phyloP scores from a whole-genome alignment of 1,139 yeast genomes.

The Waltiozyma sp. region DNA sequence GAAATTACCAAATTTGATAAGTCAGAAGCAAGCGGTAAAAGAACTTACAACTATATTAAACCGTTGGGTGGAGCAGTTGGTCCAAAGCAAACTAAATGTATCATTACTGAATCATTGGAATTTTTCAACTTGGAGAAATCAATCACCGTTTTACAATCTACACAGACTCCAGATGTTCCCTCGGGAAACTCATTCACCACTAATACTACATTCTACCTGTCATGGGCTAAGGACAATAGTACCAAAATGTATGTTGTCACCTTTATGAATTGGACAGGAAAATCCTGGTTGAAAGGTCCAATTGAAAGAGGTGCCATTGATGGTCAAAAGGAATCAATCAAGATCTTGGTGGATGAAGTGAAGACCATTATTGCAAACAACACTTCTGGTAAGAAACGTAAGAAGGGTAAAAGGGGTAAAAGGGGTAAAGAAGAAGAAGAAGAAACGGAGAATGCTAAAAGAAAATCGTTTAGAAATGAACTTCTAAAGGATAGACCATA shows the following conservation, averaged over 20 bases:
- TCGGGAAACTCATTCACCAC: conserved; percentile 78
- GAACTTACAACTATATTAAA: conserved; percentile 65
- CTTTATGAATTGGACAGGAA: conserved; percentile 82
- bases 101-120: conserved; percentile 61
- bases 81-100: conserved; percentile 87
- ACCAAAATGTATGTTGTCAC: conserved; percentile 59
- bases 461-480: neutral
- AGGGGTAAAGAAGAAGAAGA: conserved; percentile 4
- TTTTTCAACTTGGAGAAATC: conserved; percentile 47
- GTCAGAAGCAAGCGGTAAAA: conserved; percentile 23
- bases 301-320: conserved; percentile 87
- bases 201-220: conserved; percentile 51
- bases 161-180: conserved; percentile 91
- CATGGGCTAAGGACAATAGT: conserved; percentile 68
- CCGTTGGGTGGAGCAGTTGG: conserved; percentile 82
- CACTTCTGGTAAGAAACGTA: conserved; percentile 20
- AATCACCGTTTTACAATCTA: conserved; percentile 52
- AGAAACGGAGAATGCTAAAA: neutral
- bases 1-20: conserved; percentile 40
- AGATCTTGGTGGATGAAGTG: conserved; percentile 46
- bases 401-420: conserved; percentile 13
- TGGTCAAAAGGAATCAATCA: conserved; percentile 73
- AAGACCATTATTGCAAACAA: conserved; percentile 28
- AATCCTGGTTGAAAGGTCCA: conserved; percentile 84
- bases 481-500: neutral